Evolutionary conservation across 805 yeast species (phyloP).

Genomic region (Ogataea neopini): DNA sequence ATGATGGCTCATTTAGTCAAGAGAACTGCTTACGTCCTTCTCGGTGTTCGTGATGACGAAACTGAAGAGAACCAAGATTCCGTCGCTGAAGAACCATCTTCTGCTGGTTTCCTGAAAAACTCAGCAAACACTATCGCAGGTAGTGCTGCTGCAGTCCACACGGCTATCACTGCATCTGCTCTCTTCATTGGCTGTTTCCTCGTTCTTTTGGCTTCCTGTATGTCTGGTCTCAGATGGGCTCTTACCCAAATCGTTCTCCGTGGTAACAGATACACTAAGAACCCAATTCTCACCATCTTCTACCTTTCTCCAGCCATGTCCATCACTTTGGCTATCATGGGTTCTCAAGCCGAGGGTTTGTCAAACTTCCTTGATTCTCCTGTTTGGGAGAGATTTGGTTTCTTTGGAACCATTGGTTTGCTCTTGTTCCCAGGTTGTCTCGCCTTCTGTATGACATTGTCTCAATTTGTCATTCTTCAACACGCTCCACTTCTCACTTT

Average conservation of each 20-base stretch:
- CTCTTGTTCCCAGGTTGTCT: slow-evolving; percentile 75
- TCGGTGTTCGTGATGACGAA: slow-evolving; percentile 15
- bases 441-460: slow-evolving; percentile 82
- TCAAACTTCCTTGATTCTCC: slow-evolving; percentile 46
- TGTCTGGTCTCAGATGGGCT: slow-evolving; percentile 91
- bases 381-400: slow-evolving; percentile 61
- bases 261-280: slow-evolving; percentile 53
- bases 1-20: slow-evolving; percentile 19
- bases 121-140: slow-evolving; percentile 3
- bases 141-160: slow-evolving; percentile 15
- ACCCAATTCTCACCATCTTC: slow-evolving; percentile 79
- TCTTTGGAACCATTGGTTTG: slow-evolving; percentile 51
- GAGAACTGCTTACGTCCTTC: slow-evolving; percentile 16
- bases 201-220: slow-evolving; percentile 70
- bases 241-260: slow-evolving; percentile 78
- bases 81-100: neutral
- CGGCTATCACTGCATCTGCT: slow-evolving; percentile 16
- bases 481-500: slow-evolving; percentile 80
- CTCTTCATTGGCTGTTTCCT: slow-evolving; percentile 60
- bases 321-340: slow-evolving; percentile 54
- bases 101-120: neutral
- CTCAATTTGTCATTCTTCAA: slow-evolving; percentile 77
- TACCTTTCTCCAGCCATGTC: slow-evolving; percentile 83
- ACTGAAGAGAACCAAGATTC: neutral
- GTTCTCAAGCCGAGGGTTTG: slow-evolving; percentile 72